Percentiles rank a stretch among this genome's conserved stretches.
phyloP scores from a whole-genome alignment of 2,329 filamentous ascomycete species.

The Thermoascus crustaceus region DNA sequence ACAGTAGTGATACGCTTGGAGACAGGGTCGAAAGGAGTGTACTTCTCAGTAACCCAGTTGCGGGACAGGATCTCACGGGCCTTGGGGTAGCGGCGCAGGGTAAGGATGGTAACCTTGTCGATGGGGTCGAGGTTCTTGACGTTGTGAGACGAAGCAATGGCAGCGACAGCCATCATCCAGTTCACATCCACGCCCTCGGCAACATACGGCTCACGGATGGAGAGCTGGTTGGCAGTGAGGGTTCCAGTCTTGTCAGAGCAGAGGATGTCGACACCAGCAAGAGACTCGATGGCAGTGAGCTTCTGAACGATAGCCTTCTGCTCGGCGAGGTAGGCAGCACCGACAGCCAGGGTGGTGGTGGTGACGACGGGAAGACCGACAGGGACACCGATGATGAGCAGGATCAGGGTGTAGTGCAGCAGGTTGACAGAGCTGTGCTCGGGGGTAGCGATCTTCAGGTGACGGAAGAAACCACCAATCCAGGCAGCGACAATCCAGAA shows the following conservation, averaged over 20 bases:
- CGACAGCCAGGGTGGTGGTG: slow-evolving; percentile 68
- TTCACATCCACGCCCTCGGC: slow-evolving; percentile 69
- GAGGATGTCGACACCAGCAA: slow-evolving; percentile 66
- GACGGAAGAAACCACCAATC: slow-evolving; percentile 72
- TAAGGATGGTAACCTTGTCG: slow-evolving; percentile 70
- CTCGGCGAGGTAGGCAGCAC: slow-evolving; percentile 67
- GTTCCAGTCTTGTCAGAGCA: slow-evolving; percentile 80
- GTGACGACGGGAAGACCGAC: slow-evolving; percentile 74
- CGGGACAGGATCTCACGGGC: slow-evolving; percentile 66
- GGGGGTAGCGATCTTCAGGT: slow-evolving; percentile 49
- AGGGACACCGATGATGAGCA: slow-evolving; percentile 70
- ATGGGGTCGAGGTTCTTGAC: slow-evolving; percentile 71
- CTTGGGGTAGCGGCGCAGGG: slow-evolving; percentile 68
- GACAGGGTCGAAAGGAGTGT: slow-evolving; percentile 64
- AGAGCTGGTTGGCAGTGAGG: slow-evolving; percentile 53
- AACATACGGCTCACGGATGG: slow-evolving; percentile 68
- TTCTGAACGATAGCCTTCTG: slow-evolving; percentile 75
- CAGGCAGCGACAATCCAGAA: slow-evolving; percentile 67
- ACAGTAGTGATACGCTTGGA: slow-evolving; percentile 70
- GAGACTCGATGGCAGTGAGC: slow-evolving; percentile 68
- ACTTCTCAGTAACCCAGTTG: slow-evolving; percentile 70
- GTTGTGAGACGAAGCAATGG: slow-evolving; percentile 70
- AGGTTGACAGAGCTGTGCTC: slow-evolving; percentile 53
- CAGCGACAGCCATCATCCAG: slow-evolving; percentile 78
- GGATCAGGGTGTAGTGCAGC: slow-evolving; percentile 60